Conservation (phyloP, 164 flowering plant species). For the Echeveria elegans region DNA sequence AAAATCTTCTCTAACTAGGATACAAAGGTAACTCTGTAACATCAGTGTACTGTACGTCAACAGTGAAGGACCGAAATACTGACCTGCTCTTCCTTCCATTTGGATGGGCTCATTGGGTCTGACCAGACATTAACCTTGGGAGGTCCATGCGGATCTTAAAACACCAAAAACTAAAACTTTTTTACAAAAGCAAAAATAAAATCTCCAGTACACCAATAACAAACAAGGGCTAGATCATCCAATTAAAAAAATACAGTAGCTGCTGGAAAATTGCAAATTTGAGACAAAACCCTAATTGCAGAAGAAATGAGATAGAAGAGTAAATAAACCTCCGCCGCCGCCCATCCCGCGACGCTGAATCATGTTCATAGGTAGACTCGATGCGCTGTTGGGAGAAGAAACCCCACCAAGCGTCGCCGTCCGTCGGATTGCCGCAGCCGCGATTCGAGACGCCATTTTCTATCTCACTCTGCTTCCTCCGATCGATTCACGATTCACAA, state of each 20-base stretch:
- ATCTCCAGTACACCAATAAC: too few species aligned
- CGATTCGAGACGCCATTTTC: constrained; percentile 9
- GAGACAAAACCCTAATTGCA: neutral
- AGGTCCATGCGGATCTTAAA: constrained; percentile 55
- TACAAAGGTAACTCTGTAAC: neutral
- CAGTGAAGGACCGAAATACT: constrained; percentile 12
- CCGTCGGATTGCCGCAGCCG: constrained; percentile 4
- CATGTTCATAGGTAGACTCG: constrained; percentile 19
- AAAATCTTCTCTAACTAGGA: too few species aligned
- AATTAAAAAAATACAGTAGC: too few species aligned
- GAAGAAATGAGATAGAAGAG: neutral
- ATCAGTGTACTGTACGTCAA: neutral
- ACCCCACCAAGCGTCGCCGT: neutral
- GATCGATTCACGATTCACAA: neutral
- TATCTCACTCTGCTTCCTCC: neutral
- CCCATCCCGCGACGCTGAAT: constrained; percentile 42
- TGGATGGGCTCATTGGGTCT: constrained; percentile 48
- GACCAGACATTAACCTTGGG: constrained; percentile 43
- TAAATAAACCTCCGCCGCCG: constrained; percentile 36
- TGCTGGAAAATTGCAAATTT: neutral
- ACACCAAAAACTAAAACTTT: neutral
- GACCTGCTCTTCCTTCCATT: constrained; percentile 71
- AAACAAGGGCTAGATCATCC: neutral
- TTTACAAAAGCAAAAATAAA: neutral
- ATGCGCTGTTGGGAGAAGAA: constrained; percentile 13